These are phyloP conservation scores for Mycena crocata DNA, from an alignment of 768 basidiomycete genomes.

Conservation along the genomic window DNA sequence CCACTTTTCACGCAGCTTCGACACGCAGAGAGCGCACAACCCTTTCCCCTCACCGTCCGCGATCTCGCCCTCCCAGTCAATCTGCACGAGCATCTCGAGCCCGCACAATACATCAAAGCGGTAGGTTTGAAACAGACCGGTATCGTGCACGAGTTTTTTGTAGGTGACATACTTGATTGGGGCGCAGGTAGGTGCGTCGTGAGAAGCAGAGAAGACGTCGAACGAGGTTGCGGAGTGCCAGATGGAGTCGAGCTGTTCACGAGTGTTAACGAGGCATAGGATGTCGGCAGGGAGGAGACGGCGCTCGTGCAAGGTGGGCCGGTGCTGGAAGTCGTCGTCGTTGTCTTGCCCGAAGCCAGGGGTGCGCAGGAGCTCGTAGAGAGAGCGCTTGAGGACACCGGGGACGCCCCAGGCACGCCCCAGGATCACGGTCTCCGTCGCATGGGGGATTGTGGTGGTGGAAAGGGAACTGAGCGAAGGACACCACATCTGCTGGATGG, in stretches of 20 bases:
- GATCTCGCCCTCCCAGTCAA: slow-evolving; percentile 31
- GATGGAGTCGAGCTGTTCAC: slow-evolving; percentile 29
- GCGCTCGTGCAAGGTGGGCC: background rate
- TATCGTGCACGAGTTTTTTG: slow-evolving; percentile 24
- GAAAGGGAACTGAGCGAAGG: slow-evolving; percentile 38
- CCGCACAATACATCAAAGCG: slow-evolving; percentile 47
- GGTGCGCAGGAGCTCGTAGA: slow-evolving; percentile 50
- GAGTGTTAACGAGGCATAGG: slow-evolving; percentile 17
- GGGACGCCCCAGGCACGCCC: slow-evolving; percentile 43
- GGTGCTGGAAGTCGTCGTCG: background rate
- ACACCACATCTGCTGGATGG: slow-evolving; percentile 47
- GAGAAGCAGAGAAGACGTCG: background rate
- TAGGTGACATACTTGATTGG: background rate
- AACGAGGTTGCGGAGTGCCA: slow-evolving; percentile 26
- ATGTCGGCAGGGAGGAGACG: slow-evolving; percentile 15
- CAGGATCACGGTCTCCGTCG: slow-evolving; percentile 44
- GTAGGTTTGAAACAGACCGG: slow-evolving; percentile 39
- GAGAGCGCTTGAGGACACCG: slow-evolving; percentile 46
- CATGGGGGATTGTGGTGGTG: slow-evolving; percentile 35
- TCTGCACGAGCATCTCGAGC: slow-evolving; percentile 39
- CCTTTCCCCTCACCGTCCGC: slow-evolving; percentile 46
- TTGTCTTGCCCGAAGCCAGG: slow-evolving; percentile 40
- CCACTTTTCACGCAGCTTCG: slow-evolving; percentile 8
- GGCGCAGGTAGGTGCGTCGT: background rate
- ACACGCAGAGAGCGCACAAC: slow-evolving; percentile 12